Evolutionary conservation across 177 flowering plant genomes (phyloP).

Genomic region (Vitis hybrid): DNA sequence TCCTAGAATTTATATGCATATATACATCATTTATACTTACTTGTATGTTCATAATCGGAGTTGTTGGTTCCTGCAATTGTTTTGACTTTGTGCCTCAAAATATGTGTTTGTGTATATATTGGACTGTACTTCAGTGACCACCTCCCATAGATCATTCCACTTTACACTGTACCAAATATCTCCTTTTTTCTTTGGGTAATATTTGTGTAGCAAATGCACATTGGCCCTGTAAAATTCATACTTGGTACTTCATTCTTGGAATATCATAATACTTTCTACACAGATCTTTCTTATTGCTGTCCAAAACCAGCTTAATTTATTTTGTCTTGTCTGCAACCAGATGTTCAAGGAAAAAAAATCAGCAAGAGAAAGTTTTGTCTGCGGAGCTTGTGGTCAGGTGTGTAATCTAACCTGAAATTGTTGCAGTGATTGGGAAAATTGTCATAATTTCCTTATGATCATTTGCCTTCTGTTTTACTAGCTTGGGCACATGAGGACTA

Average conservation of each 20-base stretch:
- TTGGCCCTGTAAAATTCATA: too few relatives aligned
- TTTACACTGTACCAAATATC: too few relatives aligned
- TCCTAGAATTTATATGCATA: too few relatives aligned
- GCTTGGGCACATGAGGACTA: conserved; percentile 98
- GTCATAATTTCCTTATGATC: not conserved
- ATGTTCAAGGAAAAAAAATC: conserved; percentile 77
- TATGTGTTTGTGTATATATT: too few relatives aligned
- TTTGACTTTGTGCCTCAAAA: too few relatives aligned
- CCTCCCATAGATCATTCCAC: too few relatives aligned
- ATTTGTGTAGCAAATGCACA: too few relatives aligned
- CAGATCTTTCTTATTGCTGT: not conserved
- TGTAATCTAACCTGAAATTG: conserved; percentile 8
- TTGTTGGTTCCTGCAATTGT: too few relatives aligned
- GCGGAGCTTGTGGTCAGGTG: conserved; percentile 99
- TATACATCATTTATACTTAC: too few relatives aligned
- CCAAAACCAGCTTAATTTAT: conserved; percentile 7
- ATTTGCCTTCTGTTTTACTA: conserved; percentile 25
- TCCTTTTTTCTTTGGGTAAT: too few relatives aligned
- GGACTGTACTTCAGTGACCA: too few relatives aligned
- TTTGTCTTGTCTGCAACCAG: conserved; percentile 34
- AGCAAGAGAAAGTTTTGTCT: conserved; percentile 78
- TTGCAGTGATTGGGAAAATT: not conserved
- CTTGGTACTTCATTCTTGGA: not conserved
- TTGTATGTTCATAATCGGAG: too few relatives aligned
- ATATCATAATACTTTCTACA: not conserved